Conservation (phyloP, 306 rosid species). For the Prunus armeniaca region DNA sequence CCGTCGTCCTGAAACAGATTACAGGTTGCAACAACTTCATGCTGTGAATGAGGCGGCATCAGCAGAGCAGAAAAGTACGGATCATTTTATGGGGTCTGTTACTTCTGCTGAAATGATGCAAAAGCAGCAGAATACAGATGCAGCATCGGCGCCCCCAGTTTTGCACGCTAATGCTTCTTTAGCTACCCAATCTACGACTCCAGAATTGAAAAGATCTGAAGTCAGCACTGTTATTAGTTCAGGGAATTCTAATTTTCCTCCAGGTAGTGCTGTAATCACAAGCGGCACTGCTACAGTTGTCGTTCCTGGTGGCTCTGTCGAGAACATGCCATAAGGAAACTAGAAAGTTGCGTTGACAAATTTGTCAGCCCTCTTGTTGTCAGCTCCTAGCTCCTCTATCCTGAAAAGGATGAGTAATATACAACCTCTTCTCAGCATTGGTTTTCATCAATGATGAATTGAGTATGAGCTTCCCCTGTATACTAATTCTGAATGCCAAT, state of each 20-base stretch:
- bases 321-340: conserved; percentile 27
- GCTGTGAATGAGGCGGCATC: conserved; percentile 63
- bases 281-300: background rate
- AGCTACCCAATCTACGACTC: conserved; percentile 30
- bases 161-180: conserved; percentile 33
- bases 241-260: conserved; percentile 36
- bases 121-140: conserved; percentile 50
- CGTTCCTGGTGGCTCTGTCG: conserved; percentile 16
- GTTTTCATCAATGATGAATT: background rate
- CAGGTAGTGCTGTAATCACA: conserved; percentile 25
- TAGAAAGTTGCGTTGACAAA: conserved; percentile 23
- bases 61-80: conserved; percentile 51
- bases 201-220: conserved; percentile 49
- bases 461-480: background rate
- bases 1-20: conserved; percentile 91
- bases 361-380: background rate
- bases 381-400: background rate
- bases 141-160: conserved; percentile 20
- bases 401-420: conserved; percentile 1
- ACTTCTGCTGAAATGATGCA: conserved; percentile 49
- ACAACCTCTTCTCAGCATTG: background rate
- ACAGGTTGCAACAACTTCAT: conserved; percentile 88
- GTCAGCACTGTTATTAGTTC: conserved; percentile 24
- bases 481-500: conserved; percentile 1
- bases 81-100: conserved; percentile 30